Evolutionary conservation across 23 red algal species (phyloP).

Genomic region (Agarophyton chilense): DNA sequence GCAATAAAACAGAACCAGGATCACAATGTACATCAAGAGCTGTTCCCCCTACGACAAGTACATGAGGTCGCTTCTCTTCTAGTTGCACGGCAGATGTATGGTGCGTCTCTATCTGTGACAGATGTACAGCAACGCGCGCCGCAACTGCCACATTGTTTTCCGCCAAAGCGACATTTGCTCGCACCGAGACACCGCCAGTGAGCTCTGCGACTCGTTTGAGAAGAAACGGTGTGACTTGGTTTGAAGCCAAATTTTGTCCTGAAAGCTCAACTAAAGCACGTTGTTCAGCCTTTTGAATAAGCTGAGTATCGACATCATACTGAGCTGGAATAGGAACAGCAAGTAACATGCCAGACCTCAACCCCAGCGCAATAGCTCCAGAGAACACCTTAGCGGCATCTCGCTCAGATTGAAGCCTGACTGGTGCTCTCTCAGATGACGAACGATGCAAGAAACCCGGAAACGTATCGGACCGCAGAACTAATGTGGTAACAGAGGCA

Average conservation of each 20-base stretch:
- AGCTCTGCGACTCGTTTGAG: conserved; percentile 67
- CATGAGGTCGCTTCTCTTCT: neutral
- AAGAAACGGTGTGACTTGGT: conserved; percentile 82
- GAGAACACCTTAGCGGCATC: conserved; percentile 58
- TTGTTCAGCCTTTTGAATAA: conserved; percentile 44
- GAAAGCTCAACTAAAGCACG: conserved; percentile 63
- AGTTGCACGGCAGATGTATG: neutral
- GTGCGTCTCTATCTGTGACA: conserved; percentile 1
- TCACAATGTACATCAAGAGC: conserved; percentile 32
- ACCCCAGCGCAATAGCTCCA: neutral
- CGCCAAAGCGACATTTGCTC: conserved; percentile 74
- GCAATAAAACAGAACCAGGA: neutral
- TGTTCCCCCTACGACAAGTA: conserved; percentile 40
- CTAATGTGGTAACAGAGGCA: conserved; percentile 67
- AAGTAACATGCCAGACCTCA: conserved; percentile 46
- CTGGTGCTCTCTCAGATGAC: conserved; percentile 40
- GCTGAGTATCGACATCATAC: conserved; percentile 32
- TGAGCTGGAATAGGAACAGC: conserved; percentile 82
- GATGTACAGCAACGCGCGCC: conserved; percentile 59
- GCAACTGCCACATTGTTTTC: conserved; percentile 84
- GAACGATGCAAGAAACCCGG: conserved; percentile 82
- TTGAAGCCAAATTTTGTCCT: neutral
- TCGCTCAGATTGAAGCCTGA: conserved; percentile 36
- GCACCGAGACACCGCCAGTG: conserved; percentile 68
- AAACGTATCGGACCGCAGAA: conserved; percentile 59